A percentile compares a stretch with the other conserved stretches of the same genome.
These are phyloP conservation scores for Lipomyces kockii DNA, from an alignment of 805 yeast species.

Conservation along the genomic window DNA sequence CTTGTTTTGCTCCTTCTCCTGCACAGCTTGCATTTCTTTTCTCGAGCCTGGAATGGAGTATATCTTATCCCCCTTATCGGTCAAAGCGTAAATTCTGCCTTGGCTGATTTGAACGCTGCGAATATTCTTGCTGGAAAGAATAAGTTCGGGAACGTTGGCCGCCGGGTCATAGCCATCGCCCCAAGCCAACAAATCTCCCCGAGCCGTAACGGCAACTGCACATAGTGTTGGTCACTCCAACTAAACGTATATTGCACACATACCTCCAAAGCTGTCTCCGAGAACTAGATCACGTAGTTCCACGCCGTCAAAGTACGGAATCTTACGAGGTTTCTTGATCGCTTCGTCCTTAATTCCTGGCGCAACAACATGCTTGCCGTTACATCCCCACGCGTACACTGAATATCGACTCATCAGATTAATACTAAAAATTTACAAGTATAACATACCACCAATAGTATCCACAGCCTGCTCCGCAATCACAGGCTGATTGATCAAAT, in stretches of 20 bases:
- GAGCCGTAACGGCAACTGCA: conserved; percentile 59
- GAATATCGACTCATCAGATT: conserved; percentile 51
- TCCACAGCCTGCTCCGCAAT: conserved; percentile 38
- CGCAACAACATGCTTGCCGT: conserved; percentile 48
- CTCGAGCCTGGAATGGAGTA: conserved; percentile 44
- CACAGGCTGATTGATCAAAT: neutral
- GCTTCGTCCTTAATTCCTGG: conserved; percentile 42
- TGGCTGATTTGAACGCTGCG: conserved; percentile 56
- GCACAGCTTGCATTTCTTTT: conserved; percentile 12
- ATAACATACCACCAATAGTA: conserved; percentile 39
- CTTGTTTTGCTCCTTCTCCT: conserved; percentile 10
- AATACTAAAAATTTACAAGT: neutral
- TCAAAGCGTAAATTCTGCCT: conserved; percentile 53
- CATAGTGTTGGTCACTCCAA: neutral
- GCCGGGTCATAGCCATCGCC: conserved; percentile 49
- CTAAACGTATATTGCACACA: neutral
- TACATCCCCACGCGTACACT: conserved; percentile 67
- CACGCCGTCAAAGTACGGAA: conserved; percentile 66
- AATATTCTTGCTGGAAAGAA: conserved; percentile 56
- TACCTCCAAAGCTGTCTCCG: conserved; percentile 48
- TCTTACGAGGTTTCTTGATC: conserved; percentile 61
- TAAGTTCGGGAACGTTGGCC: conserved; percentile 44
- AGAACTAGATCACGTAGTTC: conserved; percentile 61
- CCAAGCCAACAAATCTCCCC: conserved; percentile 80
- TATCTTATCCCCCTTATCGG: conserved; percentile 49